Evolutionary conservation across 2,329 filamentous ascomycete genomes (phyloP).

Genomic region (Sporothrix globosa): DNA sequence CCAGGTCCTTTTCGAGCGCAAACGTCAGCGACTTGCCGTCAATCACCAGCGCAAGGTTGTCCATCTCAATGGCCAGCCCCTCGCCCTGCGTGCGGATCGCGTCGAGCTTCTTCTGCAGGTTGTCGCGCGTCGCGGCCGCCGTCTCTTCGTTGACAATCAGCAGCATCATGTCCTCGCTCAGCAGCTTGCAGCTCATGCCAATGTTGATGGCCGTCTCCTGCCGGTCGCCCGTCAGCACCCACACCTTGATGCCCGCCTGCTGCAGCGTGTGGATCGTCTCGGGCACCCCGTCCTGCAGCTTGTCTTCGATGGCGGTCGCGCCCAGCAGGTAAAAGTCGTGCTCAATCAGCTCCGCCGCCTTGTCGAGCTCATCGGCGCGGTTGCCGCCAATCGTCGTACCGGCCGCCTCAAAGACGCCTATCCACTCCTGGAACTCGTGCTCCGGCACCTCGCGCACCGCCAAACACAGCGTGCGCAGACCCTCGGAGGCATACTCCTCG

Average conservation of each 20-base stretch:
- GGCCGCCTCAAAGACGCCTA: conserved; percentile 81
- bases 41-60: conserved; percentile 88
- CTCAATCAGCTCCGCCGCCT: conserved; percentile 94
- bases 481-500: conserved; percentile 98
- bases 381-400: conserved; percentile 89
- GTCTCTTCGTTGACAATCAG: conserved; percentile 93
- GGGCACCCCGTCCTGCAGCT: conserved; percentile 93
- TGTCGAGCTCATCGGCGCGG: conserved; percentile 92
- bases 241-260: conserved; percentile 96
- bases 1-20: conserved; percentile 89
- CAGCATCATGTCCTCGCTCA: conserved; percentile 98
- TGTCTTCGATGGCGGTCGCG: conserved; percentile 96
- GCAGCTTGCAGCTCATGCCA: conserved; percentile 98
- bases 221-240: conserved; percentile 95
- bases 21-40: conserved; percentile 95
- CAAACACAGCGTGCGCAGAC: conserved; percentile 89
- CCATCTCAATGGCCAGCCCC: conserved; percentile 70
- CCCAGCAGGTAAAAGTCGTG: conserved; percentile 88
- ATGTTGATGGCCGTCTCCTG: conserved; percentile 99
- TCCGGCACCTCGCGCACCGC: conserved; percentile 93
- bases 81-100: conserved; percentile 84
- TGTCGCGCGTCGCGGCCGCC: conserved; percentile 77
- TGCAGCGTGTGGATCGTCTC: conserved; percentile 98
- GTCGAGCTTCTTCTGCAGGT: conserved; percentile 89
- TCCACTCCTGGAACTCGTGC: conserved; percentile 86